These are phyloP conservation scores for Annona cherimola DNA, from an alignment of 164 flowering plant species.

Conservation along the genomic window DNA sequence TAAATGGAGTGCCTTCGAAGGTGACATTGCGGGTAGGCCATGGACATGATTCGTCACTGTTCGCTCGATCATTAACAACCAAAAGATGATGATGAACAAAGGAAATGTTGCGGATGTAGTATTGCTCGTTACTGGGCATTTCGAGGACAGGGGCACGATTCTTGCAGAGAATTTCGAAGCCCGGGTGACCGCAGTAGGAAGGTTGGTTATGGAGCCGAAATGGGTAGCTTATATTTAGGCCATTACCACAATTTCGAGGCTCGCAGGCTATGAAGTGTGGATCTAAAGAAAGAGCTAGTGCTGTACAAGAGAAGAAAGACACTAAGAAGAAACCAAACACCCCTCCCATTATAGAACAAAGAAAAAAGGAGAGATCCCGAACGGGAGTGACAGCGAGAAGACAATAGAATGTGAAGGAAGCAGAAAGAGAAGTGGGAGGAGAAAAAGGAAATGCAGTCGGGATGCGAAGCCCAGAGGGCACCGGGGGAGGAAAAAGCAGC, in stretches of 20 bases:
- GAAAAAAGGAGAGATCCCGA: background rate
- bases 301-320: background rate
- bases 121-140: constrained; percentile 28
- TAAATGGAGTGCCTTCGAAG: constrained; percentile 26
- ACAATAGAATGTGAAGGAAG: background rate
- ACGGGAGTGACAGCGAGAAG: background rate
- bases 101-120: constrained; percentile 33
- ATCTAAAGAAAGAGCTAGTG: constrained; percentile 18
- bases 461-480: background rate
- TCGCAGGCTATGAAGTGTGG: constrained; percentile 29
- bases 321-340: background rate
- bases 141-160: constrained; percentile 23
- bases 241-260: constrained; percentile 42
- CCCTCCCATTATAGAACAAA: background rate
- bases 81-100: constrained; percentile 28
- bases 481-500: background rate
- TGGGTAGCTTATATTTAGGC: constrained; percentile 39
- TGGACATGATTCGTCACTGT: constrained; percentile 26
- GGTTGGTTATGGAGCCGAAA: constrained; percentile 44
- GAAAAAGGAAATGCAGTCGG: too few species aligned
- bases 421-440: background rate
- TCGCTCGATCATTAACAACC: constrained; percentile 17
- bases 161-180: constrained; percentile 35
- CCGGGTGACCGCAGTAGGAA: constrained; percentile 44
- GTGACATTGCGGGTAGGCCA: constrained; percentile 35